Base-by-base conservation (phyloP, 352 stramenopile species). In the Aphanomyces euteiches region DNA sequence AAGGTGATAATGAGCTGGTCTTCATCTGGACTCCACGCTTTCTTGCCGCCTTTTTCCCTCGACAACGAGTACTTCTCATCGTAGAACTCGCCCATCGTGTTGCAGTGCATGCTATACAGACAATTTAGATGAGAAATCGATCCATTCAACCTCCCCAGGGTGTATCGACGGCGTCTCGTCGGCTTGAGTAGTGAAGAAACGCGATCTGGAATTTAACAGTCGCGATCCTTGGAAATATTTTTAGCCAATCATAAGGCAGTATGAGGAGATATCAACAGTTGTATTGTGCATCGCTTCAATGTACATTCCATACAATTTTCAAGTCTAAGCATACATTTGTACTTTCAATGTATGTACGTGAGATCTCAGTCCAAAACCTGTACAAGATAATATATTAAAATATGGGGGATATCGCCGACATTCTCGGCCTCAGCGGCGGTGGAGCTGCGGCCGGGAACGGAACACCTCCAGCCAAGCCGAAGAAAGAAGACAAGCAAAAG, bases 341-440 rank as follows among this genome's bases (percentile, higher is more conserved):
- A 60, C 53, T 36, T 60, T n/a, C 43, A n/a, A n/a, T 12, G 17
- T n/a, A 50, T 50, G 43, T 50, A 50, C 43, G 43, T 50, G 43
- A 50, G 17, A 50, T 50, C 17, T 50, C 43, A 43, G 19, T 34
- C 17, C 10, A 37, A 67, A 58, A 5, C 41, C 64, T 70, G 8
- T 70, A 17, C n/a, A 63, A 70, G 39, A 64, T 70, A 61, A n/a
- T 13, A 61, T 61, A 70, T 63, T 47, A 72, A 72, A 72, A 40
- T 47, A 90, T 90, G 83, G 79, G 80, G 68, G 83, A 90, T 75
- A 80, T 90, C 2, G 81, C 83, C 64, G 81, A 90, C 74, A 90
- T 90, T 60, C 73, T 90, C 45, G 81, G 83, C 36, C 72, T 89
- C 74, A 75, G 43, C 73, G 75, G 59, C 36, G 72, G 3, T 71